These are phyloP conservation scores for Pyrus bretschneideri DNA, from an alignment of 306 rosid genomes.

Conservation along the genomic window DNA sequence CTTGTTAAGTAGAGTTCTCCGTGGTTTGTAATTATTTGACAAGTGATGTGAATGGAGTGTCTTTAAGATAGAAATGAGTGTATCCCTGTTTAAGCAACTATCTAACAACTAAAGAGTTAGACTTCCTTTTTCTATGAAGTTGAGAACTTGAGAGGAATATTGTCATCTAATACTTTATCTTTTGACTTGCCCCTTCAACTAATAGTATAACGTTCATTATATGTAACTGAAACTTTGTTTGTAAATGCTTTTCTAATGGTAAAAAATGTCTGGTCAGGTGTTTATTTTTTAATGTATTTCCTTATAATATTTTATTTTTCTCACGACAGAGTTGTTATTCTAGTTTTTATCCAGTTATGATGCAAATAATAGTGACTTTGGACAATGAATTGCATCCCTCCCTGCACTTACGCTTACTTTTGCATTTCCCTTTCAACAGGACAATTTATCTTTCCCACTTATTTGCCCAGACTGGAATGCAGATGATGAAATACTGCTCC, in stretches of 20 bases:
- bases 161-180: not conserved
- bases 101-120: not conserved
- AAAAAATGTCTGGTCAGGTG: not conserved
- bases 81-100: not conserved
- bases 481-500: conserved; percentile 90
- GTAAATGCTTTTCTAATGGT: not conserved
- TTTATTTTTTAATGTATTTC: not conserved
- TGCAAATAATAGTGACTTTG: not conserved
- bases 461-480: conserved; percentile 98
- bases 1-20: not conserved
- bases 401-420: conserved; percentile 10
- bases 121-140: not conserved
- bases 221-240: not conserved
- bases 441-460: conserved; percentile 86
- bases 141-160: not conserved
- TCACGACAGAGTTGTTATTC: not conserved
- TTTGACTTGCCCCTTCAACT: not conserved
- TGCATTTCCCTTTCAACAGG: conserved; percentile 50
- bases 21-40: not conserved
- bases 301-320: not conserved
- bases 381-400: not conserved
- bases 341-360: not conserved
- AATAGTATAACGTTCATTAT: not conserved
- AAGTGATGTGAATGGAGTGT: not conserved
- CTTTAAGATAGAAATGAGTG: not conserved